Evolutionary conservation across 352 stramenopile genomes (phyloP).

Genomic region (Pythium plurisporium): DNA sequence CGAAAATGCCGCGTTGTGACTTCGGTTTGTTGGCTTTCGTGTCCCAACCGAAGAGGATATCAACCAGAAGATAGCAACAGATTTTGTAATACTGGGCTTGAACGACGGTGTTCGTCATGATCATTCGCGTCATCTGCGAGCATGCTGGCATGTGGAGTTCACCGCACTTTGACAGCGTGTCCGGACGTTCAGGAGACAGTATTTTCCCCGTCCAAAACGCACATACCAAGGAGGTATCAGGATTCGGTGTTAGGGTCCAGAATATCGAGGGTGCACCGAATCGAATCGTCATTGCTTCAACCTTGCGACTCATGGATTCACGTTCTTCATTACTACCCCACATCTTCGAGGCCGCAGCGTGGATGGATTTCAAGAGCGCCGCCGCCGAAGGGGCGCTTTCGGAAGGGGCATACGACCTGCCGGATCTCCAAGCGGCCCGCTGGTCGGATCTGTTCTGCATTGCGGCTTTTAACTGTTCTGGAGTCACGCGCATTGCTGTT

Average conservation of each 20-base stretch:
- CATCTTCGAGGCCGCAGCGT: constrained; percentile 19
- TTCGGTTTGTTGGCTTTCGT: constrained; percentile 17
- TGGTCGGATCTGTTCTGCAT: constrained; percentile 6
- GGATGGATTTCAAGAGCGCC: constrained; percentile 4
- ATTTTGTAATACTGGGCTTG: constrained; percentile 16
- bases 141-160: constrained; percentile 13
- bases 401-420: background rate
- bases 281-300: constrained; percentile 17
- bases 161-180: background rate
- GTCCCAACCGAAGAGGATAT: constrained; percentile 18
- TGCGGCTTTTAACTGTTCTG: constrained; percentile 1
- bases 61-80: constrained; percentile 10
- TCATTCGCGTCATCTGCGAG: constrained; percentile 7
- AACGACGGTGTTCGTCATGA: constrained; percentile 13
- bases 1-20: constrained; percentile 20
- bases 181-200: constrained; percentile 8
- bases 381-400: background rate
- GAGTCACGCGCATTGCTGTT: constrained; percentile 5
- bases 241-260: constrained; percentile 32
- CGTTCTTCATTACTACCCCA: constrained; percentile 28
- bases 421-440: constrained; percentile 1
- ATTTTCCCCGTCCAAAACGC: constrained; percentile 20
- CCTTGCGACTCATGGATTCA: constrained; percentile 10
- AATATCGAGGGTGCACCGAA: constrained; percentile 23
- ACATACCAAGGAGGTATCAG: constrained; percentile 18